A percentile compares a stretch with the other conserved stretches of the same genome.
Conservation (phyloP, 2,329 filamentous ascomycete species). For the Helminthosporium solani region DNA sequence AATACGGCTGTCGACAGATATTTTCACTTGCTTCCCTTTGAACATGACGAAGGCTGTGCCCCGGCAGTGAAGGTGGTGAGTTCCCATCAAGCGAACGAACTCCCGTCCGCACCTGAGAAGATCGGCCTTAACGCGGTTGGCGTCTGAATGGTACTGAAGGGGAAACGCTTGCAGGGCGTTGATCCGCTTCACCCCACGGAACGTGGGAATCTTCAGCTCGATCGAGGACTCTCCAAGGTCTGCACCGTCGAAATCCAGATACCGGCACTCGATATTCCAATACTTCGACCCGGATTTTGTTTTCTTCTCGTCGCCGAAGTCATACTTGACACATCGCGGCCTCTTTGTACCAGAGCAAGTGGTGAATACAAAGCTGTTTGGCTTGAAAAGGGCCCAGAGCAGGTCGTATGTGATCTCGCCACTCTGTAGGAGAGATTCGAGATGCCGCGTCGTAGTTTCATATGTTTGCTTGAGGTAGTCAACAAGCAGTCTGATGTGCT, state of each 20-base stretch:
- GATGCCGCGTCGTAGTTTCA: slow-evolving; percentile 3
- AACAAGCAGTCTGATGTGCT: slow-evolving; percentile 6
- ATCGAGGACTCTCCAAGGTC: slow-evolving; percentile 5
- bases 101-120: slow-evolving; percentile 6
- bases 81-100: slow-evolving; percentile 11
- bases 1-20: slow-evolving; percentile 23
- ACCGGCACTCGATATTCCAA: slow-evolving; percentile 3
- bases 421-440: slow-evolving; percentile 6
- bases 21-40: slow-evolving; percentile 13
- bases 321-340: slow-evolving; percentile 4
- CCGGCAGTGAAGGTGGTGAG: slow-evolving; percentile 32
- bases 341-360: slow-evolving; percentile 1
- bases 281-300: slow-evolving; percentile 8
- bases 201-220: slow-evolving; percentile 6
- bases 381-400: slow-evolving; percentile 8
- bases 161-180: slow-evolving; percentile 3
- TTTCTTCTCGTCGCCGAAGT: slow-evolving; percentile 2
- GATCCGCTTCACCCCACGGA: slow-evolving; percentile 4
- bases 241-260: slow-evolving; percentile 6
- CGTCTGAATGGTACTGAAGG: slow-evolving; percentile 7
- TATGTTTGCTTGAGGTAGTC: slow-evolving; percentile 6
- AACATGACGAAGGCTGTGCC: slow-evolving; percentile 37
- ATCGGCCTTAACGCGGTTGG: slow-evolving; percentile 2
- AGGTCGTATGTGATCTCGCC: slow-evolving; percentile 8
- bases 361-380: slow-evolving; percentile 5